phyloP scores from a whole-genome alignment of 2,329 filamentous ascomycete genomes.

The Verruconis gallopava region DNA sequence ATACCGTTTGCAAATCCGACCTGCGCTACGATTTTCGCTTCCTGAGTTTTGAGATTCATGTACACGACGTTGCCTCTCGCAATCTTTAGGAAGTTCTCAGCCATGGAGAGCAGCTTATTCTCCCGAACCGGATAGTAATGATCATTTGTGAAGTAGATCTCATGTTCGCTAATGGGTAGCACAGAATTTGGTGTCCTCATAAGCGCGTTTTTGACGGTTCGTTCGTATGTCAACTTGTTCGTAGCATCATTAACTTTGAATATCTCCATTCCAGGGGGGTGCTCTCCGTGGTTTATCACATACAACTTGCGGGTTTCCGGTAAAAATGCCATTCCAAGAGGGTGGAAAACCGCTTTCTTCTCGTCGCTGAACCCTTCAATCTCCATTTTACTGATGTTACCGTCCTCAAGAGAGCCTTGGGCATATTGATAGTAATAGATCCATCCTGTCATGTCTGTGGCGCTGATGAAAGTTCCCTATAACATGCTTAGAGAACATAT shows the following conservation, averaged over 20 bases:
- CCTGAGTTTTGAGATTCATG: slow-evolving; percentile 16
- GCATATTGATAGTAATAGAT: slow-evolving; percentile 7
- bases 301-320: slow-evolving; percentile 23
- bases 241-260: slow-evolving; percentile 17
- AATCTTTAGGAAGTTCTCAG: slow-evolving; percentile 27
- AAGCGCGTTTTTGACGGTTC: slow-evolving; percentile 21
- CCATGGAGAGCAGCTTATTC: slow-evolving; percentile 18
- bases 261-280: slow-evolving; percentile 22
- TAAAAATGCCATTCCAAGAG: slow-evolving; percentile 29
- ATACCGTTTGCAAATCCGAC: slow-evolving; percentile 32
- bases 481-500: no score
- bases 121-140: slow-evolving; percentile 23
- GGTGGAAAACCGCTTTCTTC: slow-evolving; percentile 24
- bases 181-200: slow-evolving; percentile 28
- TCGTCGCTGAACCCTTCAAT: neutral
- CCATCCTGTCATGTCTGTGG: neutral
- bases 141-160: slow-evolving; percentile 30
- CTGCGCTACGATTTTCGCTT: slow-evolving; percentile 16
- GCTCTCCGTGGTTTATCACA: slow-evolving; percentile 27
- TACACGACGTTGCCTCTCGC: slow-evolving; percentile 26
- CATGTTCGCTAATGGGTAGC: slow-evolving; percentile 19
- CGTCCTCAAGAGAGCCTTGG: neutral
- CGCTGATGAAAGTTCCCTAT: slow-evolving; percentile 9
- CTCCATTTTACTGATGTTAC: neutral
- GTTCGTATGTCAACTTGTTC: slow-evolving; percentile 18